Percentiles rank a stretch among this genome's conserved stretches.
phyloP scores from a whole-genome alignment of 257 asterid species.

The Jacaranda mimosifolia region DNA sequence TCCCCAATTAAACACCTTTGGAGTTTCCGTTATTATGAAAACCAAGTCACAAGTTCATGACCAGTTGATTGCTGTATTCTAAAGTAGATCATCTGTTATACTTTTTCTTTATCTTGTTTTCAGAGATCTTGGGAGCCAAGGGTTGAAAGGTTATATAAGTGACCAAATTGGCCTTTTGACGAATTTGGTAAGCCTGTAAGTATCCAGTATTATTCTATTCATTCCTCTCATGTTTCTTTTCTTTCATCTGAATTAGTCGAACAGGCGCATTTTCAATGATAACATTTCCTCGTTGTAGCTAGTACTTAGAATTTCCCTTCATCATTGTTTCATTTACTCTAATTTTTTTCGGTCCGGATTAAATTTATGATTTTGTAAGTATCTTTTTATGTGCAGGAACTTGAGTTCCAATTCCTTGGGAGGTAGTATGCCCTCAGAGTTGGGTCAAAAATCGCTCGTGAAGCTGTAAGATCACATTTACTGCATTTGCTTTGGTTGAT shows the following conservation, averaged over 20 bases:
- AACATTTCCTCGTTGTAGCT: no score
- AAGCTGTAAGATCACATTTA: conserved; percentile 71
- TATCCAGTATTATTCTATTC: conserved; percentile 47
- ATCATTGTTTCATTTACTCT: neutral
- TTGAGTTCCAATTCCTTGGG: conserved; percentile 80
- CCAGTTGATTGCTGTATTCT: neutral
- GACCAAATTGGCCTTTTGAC: conserved; percentile 80
- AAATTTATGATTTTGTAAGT: conserved; percentile 13
- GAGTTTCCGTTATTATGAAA: neutral
- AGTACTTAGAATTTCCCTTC: neutral
- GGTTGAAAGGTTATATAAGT: conserved; percentile 87
- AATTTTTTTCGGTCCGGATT: conserved; percentile 2
- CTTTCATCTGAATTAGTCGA: neutral
- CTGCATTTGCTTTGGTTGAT: conserved; percentile 6
- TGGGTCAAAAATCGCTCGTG: conserved; percentile 83
- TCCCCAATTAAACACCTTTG: neutral
- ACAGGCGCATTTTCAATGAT: no score
- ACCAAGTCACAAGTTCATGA: neutral
- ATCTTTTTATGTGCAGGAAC: conserved; percentile 64
- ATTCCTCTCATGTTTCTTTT: conserved; percentile 1
- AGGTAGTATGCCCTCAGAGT: conserved; percentile 72
- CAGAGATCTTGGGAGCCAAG: conserved; percentile 99
- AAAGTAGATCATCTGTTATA: neutral
- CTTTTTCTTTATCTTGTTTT: conserved; percentile 10
- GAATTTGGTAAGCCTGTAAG: conserved; percentile 97